A percentile compares a stretch with the other conserved stretches of the same genome.
Conservation (phyloP, 176 grass and related monocot genomes). For the Calamus simplicifolius region DNA sequence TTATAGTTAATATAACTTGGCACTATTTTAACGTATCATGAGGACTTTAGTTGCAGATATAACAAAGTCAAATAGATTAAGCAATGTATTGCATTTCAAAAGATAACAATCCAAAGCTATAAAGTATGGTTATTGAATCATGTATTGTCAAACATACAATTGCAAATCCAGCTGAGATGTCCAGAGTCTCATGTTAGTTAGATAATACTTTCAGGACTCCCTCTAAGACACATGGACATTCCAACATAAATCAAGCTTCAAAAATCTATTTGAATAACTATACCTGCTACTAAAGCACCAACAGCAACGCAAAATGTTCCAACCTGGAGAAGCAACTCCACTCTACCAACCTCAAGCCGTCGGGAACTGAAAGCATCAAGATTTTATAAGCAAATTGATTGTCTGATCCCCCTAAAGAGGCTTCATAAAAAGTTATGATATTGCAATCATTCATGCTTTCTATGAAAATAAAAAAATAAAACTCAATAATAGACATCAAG, state of each 20-base stretch:
- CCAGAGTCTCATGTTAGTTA: neutral
- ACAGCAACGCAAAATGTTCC: slow-evolving; percentile 90
- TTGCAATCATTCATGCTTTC: neutral
- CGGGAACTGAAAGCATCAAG: slow-evolving; percentile 46
- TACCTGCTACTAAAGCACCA: slow-evolving; percentile 94
- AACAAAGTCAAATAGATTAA: too few species aligned
- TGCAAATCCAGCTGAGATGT: neutral
- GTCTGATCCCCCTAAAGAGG: neutral
- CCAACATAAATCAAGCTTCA: neutral
- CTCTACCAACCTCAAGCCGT: slow-evolving; percentile 83
- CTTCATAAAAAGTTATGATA: neutral
- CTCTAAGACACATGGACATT: slow-evolving; percentile 1
- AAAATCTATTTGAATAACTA: slow-evolving; percentile 6
- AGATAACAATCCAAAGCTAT: too few species aligned
- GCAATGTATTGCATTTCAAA: too few species aligned
- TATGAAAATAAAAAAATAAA: neutral
- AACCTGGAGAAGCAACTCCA: slow-evolving; percentile 93
- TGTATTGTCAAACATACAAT: neutral
- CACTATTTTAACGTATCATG: too few species aligned
- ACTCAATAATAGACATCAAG: neutral
- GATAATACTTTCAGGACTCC: neutral
- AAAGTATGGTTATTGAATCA: neutral
- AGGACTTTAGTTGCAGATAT: too few species aligned
- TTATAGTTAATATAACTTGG: too few species aligned
- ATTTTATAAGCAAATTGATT: slow-evolving; percentile 16